Evolutionary conservation across 2,329 filamentous ascomycete species (phyloP), one percentile per base, ranked within the genome.

Genomic region (Delphinella strobiligena): DNA sequence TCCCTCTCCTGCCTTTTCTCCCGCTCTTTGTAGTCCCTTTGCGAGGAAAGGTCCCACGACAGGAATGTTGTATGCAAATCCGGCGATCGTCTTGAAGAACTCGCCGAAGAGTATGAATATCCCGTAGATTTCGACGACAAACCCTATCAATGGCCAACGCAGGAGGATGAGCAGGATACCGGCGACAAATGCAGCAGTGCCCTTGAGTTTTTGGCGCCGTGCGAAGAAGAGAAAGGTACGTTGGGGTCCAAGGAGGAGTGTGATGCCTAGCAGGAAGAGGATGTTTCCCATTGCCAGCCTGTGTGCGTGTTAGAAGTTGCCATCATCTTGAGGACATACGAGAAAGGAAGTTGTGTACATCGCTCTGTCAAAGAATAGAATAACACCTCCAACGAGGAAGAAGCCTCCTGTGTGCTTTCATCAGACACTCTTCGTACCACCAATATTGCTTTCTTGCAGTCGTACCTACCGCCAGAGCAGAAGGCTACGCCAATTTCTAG

Each of bases 251-350:
- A 98, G 94, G 54, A 96, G 93, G 44, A 96, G 82, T 19, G 88
- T 93, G 18, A 98, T 77, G 60, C 91, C 91, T 66, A 94, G 85
- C 40, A 98, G 77, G 72, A 98, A 96, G 61, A 98, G 86, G 61
- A 98, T 93, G 58, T 96, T 96, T 66, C 91, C 91, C 91, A 96
- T 96, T 51, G 89, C 89, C 41, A 98, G 78, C 78, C 84, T 91
- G 49, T 33, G 3, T 19, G 18, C 19, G 12, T 8, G 33, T 19
- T 5, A 30, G 16, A 22, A 17, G 17, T 44, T 18, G 40, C 9
- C 47, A 45, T 52, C 44, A 52, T 43, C 34, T 31, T 27, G 22
- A 12, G 22, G 22, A 27, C 22, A 36, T 22, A 27, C 18, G 18
- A 37, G 37, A 10, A 45, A 34, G 37, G 22, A 33, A 4, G 14